Evolutionary conservation across 106 monocot species (phyloP), one percentile per base, ranked within the genome.

Genomic region (Agapanthus africanus): DNA sequence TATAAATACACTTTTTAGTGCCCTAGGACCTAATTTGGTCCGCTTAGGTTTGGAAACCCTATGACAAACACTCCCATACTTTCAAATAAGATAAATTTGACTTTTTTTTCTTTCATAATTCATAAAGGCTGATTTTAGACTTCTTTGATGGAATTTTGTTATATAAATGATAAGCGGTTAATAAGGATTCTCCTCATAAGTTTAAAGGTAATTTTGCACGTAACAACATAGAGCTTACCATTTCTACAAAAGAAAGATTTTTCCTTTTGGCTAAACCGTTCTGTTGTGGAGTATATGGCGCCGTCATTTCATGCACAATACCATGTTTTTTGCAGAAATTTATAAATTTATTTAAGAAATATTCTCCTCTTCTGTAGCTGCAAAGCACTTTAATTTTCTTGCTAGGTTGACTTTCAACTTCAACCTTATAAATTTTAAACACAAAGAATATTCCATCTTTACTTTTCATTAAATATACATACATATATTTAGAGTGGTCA

Each of bases 61-160:
- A 51, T 34, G 64, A 39, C n/a, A 73, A 16, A 51, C 64, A 73
- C 9, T 33, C 62, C 64, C 64, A 73, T 8, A 46, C 64, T 50
- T 40, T 57, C 11, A 71, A 27, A 40, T 57, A 59, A 16, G 0
- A 6, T 40, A 50, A 37, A 41, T 71, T 71, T 21, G 60, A 25
- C 16, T 60, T 71, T 42, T 39, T 27, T 6, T 16, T 31, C 27
- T 46, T 63, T 31, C 44, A 73, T 26, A 73, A 1, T 47, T 73
- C 44, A 49, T 73, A 63, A 1, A 62, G 47, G 4, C 39, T 44
- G 0, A 47, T 0, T 1, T 63, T 15, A 18, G 40, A 7, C 32
- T 63, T 40, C 41, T 63, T 39, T 0, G 13, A 40, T 2, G 30
- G 22, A 40, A 71, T 60, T 60, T 23, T 73, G 47, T 73, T 63